Conservation (phyloP, 2,329 filamentous ascomycete species). For the Beauveria scarabaeidicola region DNA sequence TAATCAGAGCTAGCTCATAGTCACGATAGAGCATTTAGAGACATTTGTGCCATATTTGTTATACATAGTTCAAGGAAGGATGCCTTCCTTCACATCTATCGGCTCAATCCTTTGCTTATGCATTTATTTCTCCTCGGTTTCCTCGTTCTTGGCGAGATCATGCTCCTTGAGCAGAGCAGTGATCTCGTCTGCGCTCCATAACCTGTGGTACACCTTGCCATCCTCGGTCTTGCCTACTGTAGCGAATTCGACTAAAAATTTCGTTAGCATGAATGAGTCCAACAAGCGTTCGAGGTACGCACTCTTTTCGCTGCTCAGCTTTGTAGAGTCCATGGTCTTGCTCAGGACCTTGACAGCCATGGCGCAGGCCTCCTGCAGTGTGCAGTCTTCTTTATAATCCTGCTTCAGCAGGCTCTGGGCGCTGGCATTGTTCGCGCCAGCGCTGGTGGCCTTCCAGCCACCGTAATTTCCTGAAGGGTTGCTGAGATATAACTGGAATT, state of each 20-base stretch:
- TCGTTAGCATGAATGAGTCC: conserved; percentile 9
- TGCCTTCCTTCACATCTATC: conserved; percentile 7
- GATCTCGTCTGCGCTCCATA: conserved; percentile 97
- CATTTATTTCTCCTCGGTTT: conserved; percentile 53
- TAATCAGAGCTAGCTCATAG: background rate
- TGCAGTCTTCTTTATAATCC: conserved; percentile 98
- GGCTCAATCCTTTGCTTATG: background rate
- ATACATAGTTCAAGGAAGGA: conserved; percentile 8
- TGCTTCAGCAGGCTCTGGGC: conserved; percentile 97
- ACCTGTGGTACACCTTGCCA: conserved; percentile 94
- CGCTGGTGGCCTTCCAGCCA: conserved; percentile 97
- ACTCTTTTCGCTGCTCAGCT: conserved; percentile 99
- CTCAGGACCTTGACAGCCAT: conserved; percentile 98
- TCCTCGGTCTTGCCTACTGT: conserved; percentile 93
- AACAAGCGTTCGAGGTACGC: conserved; percentile 26
- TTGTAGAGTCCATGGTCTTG: conserved; percentile 99
- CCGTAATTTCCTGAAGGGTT: conserved; percentile 99
- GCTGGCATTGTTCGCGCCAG: conserved; percentile 95
- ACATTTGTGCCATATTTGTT: conserved; percentile 10
- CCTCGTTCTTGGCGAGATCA: conserved; percentile 81
- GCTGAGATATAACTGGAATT: conserved; percentile 98
- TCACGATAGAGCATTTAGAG: background rate
- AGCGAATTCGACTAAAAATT: conserved; percentile 77
- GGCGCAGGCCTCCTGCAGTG: conserved; percentile 89
- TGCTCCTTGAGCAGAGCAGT: conserved; percentile 90